phyloP scores from a whole-genome alignment of 2,329 filamentous ascomycete genomes.

The Xylaria sp. region DNA sequence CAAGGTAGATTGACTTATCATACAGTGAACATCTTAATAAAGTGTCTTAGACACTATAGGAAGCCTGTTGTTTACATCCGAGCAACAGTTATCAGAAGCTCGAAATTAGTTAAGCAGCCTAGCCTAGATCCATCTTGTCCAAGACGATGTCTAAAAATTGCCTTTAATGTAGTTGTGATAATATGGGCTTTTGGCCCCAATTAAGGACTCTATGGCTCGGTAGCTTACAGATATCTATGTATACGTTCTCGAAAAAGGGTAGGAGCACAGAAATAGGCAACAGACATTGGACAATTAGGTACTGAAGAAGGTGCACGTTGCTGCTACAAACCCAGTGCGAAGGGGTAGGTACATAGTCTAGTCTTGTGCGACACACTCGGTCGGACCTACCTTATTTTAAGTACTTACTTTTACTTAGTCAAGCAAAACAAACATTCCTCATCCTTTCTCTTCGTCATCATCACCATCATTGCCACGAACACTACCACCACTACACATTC shows the following conservation, averaged over 20 bases:
- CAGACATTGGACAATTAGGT: not conserved
- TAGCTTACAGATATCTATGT: no score
- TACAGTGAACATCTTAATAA: not conserved
- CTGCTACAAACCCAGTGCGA: not conserved
- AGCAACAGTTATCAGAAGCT: no score
- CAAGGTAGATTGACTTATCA: not conserved
- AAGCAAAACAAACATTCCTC: conserved; percentile 24
- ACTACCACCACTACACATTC: conserved; percentile 6
- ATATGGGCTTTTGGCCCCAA: not conserved
- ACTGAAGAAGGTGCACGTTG: not conserved
- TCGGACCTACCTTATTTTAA: not conserved
- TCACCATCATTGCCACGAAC: conserved; percentile 2
- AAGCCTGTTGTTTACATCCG: not conserved
- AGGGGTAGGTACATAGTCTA: not conserved
- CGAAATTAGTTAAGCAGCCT: not conserved
- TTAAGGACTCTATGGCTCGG: not conserved
- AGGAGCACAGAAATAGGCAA: not conserved
- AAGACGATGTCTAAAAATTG: not conserved
- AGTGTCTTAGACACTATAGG: not conserved
- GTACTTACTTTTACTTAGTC: not conserved
- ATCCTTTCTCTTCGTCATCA: not conserved
- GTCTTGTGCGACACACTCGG: not conserved
- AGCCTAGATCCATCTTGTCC: not conserved
- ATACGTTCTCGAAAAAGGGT: not conserved
- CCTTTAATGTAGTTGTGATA: not conserved